Conservation (phyloP, 306 rosid genomes). For the Pueraria montana region DNA sequence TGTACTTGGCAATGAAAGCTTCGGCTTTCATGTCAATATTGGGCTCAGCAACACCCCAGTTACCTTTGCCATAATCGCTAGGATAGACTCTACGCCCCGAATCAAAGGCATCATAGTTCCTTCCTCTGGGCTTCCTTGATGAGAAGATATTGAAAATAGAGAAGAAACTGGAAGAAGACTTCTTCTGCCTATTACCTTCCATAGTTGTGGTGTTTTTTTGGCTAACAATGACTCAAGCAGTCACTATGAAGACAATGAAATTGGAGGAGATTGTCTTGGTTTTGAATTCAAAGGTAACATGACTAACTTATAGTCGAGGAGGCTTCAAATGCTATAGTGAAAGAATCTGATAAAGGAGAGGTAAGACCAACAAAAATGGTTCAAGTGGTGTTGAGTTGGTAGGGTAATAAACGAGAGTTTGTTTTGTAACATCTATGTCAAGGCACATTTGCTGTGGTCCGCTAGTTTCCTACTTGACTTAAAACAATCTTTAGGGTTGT, state of each 20-base stretch:
- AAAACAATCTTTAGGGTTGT: no score
- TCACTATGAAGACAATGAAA: not conserved
- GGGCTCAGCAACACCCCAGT: constrained; percentile 67
- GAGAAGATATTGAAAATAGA: constrained; percentile 67
- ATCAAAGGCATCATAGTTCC: constrained; percentile 39
- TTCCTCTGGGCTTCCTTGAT: constrained; percentile 43
- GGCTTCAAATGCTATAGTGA: no score
- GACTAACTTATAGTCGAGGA: no score
- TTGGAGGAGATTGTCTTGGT: constrained; percentile 19
- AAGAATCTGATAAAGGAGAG: no score
- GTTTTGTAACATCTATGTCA: no score
- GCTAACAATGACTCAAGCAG: not conserved
- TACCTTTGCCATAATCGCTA: constrained; percentile 67
- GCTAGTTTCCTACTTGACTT: no score
- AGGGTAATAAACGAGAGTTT: no score
- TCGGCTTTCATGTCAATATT: constrained; percentile 67
- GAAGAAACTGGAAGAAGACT: constrained; percentile 51
- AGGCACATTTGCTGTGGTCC: no score
- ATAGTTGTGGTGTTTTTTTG: constrained; percentile 39
- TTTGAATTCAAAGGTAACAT: no score
- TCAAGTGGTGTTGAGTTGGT: no score
- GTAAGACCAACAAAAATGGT: no score
- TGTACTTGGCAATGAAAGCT: constrained; percentile 58
- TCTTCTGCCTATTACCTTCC: constrained; percentile 62
- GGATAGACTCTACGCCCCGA: constrained; percentile 57